A percentile compares a stretch with the other conserved stretches of the same genome.
Evolutionary conservation across 2,329 filamentous ascomycete species (phyloP).

Genomic region (Cercospora sp.): DNA sequence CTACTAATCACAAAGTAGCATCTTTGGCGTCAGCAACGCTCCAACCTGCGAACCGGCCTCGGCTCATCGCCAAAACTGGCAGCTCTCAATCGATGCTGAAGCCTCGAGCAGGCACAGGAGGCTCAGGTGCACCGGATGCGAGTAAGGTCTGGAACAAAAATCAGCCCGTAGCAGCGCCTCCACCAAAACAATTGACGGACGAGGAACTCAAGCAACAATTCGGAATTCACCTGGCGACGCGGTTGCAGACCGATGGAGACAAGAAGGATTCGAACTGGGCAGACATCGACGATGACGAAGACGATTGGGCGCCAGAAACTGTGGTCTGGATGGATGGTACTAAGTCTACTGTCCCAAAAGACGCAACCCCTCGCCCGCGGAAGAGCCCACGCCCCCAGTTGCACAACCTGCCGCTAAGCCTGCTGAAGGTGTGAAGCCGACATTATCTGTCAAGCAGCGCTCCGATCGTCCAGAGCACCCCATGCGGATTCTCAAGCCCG

Average conservation of each 20-base stretch:
- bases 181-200: slow-evolving; percentile 80
- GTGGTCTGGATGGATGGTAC: slow-evolving; percentile 89
- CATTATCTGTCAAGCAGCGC: slow-evolving; percentile 38
- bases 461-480: slow-evolving; percentile 42
- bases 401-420: slow-evolving; percentile 32
- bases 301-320: slow-evolving; percentile 81
- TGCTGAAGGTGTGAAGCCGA: slow-evolving; percentile 33
- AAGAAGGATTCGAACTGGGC: slow-evolving; percentile 82
- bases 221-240: slow-evolving; percentile 80
- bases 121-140: slow-evolving; percentile 61
- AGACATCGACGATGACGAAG: slow-evolving; percentile 85
- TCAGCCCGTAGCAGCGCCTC: slow-evolving; percentile 65
- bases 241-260: slow-evolving; percentile 72
- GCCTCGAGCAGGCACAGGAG: slow-evolving; percentile 40
- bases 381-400: slow-evolving; percentile 22
- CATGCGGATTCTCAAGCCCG: slow-evolving; percentile 54
- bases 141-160: slow-evolving; percentile 89
- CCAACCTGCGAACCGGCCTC: slow-evolving; percentile 55
- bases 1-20: slow-evolving; percentile 36
- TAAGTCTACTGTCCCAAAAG: slow-evolving; percentile 69
- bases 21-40: slow-evolving; percentile 50
- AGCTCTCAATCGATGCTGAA: slow-evolving; percentile 55
- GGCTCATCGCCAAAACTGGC: slow-evolving; percentile 74
- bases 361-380: slow-evolving; percentile 31
- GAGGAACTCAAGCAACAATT: slow-evolving; percentile 82